These are phyloP conservation scores for Fusarium hainanense DNA, from an alignment of 2,329 filamentous ascomycete species.

Conservation along the genomic window DNA sequence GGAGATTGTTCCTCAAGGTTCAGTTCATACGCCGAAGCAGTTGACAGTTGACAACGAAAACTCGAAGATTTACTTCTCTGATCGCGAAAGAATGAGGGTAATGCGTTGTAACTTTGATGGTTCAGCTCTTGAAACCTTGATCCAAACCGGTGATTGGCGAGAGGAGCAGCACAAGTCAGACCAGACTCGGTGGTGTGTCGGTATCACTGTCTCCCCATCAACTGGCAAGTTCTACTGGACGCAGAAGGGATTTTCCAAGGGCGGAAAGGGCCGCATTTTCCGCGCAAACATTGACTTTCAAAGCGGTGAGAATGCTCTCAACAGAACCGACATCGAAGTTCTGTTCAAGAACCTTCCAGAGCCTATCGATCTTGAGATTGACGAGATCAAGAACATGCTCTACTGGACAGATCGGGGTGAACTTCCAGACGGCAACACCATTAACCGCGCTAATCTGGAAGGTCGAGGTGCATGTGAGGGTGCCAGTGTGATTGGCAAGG, in stretches of 20 bases:
- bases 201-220: background rate
- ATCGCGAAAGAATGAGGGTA: slow-evolving; percentile 5
- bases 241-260: slow-evolving; percentile 1
- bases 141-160: background rate
- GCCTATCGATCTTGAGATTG: background rate
- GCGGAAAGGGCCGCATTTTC: background rate
- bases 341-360: background rate
- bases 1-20: background rate
- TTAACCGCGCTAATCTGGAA: background rate
- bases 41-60: background rate
- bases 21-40: slow-evolving; percentile 3
- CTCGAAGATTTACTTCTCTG: background rate
- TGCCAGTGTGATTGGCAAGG: accelerated
- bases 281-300: background rate
- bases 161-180: background rate
- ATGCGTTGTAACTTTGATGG: slow-evolving; percentile 7
- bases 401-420: slow-evolving; percentile 17
- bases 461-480: accelerated
- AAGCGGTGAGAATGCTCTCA: background rate
- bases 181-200: slow-evolving; percentile 1
- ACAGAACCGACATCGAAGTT: background rate
- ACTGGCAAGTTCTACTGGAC: slow-evolving; percentile 12
- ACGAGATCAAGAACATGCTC: background rate
- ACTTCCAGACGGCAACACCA: background rate
- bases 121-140: background rate